Evolutionary conservation across 805 yeast genomes (phyloP), one percentile per base, ranked within the genome.

Genomic region (Starmerella ratchasimensis): DNA sequence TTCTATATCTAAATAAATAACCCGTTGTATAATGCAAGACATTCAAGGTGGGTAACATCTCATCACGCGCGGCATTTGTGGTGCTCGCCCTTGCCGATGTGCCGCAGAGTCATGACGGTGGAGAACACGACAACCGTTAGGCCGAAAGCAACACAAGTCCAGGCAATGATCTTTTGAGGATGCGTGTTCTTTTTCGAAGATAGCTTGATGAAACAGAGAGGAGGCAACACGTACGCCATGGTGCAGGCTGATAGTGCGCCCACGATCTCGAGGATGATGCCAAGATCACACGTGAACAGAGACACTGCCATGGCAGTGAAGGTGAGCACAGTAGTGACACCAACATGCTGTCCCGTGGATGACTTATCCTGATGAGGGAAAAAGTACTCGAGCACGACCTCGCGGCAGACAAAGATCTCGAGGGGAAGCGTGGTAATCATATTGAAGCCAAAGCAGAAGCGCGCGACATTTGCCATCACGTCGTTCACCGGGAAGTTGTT

Each of bases 171-270:
- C 35, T 70, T 74, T 39, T 71, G 44, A 10, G 38, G 29, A 18
- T 40, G 68, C 32, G 24, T 24, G 21, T 35, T 20, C 9, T 42
- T 60, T 37, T 53, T 61, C 40, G 61, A 55, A 0, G 83, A 70
- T 50, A 86, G 67, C 44, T 76, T 73, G 43, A 83, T 56, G 50
- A 69, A 80, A 50, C 95, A 86, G 55, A 77, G 55, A 3, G 95
- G 94, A 0, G 97, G 97, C 14, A 86, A 61, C 17, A 86, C 82
- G 54, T 81, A 86, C 0, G 97, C 96, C 78, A 88, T 76, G 27
- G 80, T 63, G 15, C 93, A 82, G 0, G 96, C 96, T 0, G 94
- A 79, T 0, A 94, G 79, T 0, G 95, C 86, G 2, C 97, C 97
- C 23, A 83, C 84, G 3, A 86, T 65, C 53, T 88, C 96, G 28